Evolutionary conservation across 257 asterid genomes (phyloP).

Genomic region (Nicotiana obtusifolia): DNA sequence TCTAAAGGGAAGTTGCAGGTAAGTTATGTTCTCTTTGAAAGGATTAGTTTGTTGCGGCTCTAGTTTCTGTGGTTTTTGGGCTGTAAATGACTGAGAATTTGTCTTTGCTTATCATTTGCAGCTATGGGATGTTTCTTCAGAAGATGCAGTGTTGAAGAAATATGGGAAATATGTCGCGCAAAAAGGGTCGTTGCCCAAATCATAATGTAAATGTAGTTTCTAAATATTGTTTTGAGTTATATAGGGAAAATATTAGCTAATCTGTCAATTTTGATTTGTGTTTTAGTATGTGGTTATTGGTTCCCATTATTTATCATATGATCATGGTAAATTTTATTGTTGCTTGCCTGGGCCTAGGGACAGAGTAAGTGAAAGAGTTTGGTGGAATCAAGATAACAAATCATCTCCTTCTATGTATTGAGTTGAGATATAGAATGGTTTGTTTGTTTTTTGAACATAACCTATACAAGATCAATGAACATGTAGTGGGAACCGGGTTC

Average conservation of each 20-base stretch:
- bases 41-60: neutral
- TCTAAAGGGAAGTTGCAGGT: conserved; percentile 81
- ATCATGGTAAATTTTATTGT: too few species aligned
- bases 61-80: neutral
- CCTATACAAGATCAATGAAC: too few species aligned
- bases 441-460: too few species aligned
- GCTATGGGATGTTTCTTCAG: conserved; percentile 64
- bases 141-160: conserved; percentile 41
- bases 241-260: neutral
- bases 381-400: too few species aligned
- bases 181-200: neutral
- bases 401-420: too few species aligned
- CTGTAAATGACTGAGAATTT: neutral
- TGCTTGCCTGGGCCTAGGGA: too few species aligned
- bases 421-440: too few species aligned
- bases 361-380: too few species aligned
- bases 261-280: neutral
- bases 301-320: too few species aligned
- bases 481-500: too few species aligned
- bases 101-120: conserved; percentile 21
- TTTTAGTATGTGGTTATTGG: neutral
- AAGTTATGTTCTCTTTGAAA: conserved; percentile 1
- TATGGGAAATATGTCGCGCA: conserved; percentile 31
- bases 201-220: neutral
- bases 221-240: neutral